Percentiles rank a stretch among this genome's conserved stretches.
These are phyloP conservation scores for Candida ipomoeae DNA, from an alignment of 805 yeast genomes.

Conservation along the genomic window DNA sequence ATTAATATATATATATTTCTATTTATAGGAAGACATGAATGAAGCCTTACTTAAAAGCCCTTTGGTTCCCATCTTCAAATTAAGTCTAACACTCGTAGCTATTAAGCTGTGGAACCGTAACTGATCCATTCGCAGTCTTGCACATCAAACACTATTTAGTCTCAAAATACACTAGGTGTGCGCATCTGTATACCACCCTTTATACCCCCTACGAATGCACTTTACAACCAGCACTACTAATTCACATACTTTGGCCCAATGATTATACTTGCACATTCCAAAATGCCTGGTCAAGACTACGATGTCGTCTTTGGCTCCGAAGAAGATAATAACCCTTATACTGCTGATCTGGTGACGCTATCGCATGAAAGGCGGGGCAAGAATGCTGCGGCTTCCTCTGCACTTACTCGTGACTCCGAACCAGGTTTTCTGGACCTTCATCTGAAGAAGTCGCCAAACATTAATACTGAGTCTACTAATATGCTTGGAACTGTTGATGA, in stretches of 20 bases:
- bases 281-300: background rate
- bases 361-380: slow-evolving; percentile 5
- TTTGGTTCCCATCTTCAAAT: no score
- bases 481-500: background rate
- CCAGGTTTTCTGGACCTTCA: background rate
- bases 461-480: no score
- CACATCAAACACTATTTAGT: background rate
- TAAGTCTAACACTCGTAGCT: no score
- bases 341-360: slow-evolving; percentile 2
- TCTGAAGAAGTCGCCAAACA: background rate
- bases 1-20: no score
- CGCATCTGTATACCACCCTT: background rate
- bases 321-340: slow-evolving; percentile 35
- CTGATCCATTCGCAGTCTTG: background rate
- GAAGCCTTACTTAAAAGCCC: no score
- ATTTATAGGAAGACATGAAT: no score
- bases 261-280: background rate
- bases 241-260: background rate
- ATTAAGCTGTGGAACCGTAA: background rate
- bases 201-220: slow-evolving; percentile 3
- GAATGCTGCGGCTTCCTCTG: background rate
- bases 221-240: background rate
- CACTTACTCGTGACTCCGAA: background rate
- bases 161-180: background rate
- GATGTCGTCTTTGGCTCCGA: slow-evolving; percentile 18